Base-by-base conservation (phyloP, 345 rosid species). In the Clarkia xantiana region DNA sequence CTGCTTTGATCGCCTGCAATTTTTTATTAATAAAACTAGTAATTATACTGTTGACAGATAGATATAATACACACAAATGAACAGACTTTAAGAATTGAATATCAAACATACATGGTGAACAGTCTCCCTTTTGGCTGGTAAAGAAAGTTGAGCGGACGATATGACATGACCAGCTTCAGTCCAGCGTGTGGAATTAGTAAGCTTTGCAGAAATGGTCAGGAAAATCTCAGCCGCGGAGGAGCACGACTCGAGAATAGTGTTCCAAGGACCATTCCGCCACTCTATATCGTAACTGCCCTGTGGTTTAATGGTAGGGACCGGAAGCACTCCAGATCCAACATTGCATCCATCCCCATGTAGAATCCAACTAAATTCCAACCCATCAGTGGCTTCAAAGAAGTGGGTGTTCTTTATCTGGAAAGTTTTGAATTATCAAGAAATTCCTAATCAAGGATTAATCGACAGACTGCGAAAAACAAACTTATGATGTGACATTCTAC, bases 211-310 rank as follows among this genome's bases (percentile, higher is more conserved):
- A 58, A 84, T 58, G 9, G 89, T 86, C 66, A 91, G 61, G 65
- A 72, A 83, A 11, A 65, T 38, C 62, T 86, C 98, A 74, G 74
- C 77, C 14, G 82, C 76, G 44, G 53, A 49, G 44, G 53, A 49
- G 49, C 75, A 77, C 61, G 89, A 80, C 61, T 63, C 71, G 86
- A 82, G 80, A 2, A 62, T 53, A 63, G 84, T 45, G 76, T 73
- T 68, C 98, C 98, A 91, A 42, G 96, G 94, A 65, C 86, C 82
- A 12, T 85, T 76, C 51, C 69, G 72, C 80, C 74, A 83, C 20
- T 79, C 83, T 18, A 91, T 60, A 25, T 67, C 79, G 62, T 57
- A 78, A 62, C 66, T 73, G 63, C 77, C 61, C 71, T 84, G 96
- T 16, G 98, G 80, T 54, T 70, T 69, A 61, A 86, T 74, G 57